Percentiles rank a stretch among this genome's conserved stretches.
These are phyloP conservation scores for Xylogone sp. DNA, from an alignment of 2,329 filamentous ascomycete species.

Conservation along the genomic window DNA sequence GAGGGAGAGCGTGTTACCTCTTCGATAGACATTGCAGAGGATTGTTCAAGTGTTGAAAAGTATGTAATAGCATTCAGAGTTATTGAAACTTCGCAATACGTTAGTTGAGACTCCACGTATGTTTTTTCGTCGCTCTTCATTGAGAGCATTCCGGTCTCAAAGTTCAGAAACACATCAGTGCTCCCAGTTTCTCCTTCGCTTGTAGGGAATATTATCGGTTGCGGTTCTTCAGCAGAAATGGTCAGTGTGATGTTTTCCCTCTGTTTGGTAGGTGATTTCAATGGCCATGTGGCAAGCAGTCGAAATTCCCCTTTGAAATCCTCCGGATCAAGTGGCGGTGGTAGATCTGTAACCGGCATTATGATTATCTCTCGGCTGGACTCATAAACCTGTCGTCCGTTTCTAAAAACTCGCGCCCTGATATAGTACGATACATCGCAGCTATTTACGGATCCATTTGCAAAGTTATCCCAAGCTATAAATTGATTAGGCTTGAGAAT, in stretches of 20 bases:
- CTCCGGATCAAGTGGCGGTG: conserved; percentile 1
- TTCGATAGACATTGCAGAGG: background rate
- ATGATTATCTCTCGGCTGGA: conserved; percentile 1
- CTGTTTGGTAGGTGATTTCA: background rate
- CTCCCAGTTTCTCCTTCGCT: conserved; percentile 1
- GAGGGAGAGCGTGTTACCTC: background rate
- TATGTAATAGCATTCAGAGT: conserved; percentile 1
- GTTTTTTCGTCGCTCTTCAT: background rate
- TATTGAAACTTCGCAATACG: conserved; percentile 1
- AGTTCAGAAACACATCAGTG: conserved; percentile 1
- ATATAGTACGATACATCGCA: conserved; percentile 2
- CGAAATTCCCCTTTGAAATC: conserved; percentile 3
- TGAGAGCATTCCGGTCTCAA: background rate
- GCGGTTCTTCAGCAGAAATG: background rate
- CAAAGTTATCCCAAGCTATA: background rate
- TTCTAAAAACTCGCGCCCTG: background rate
- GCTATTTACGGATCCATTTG: background rate
- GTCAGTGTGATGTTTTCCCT: background rate
- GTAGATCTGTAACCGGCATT: conserved; percentile 3
- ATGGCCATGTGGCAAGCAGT: background rate
- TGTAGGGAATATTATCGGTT: background rate
- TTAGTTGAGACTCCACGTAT: conserved; percentile 1
- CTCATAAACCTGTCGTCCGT: background rate
- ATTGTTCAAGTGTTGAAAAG: conserved; percentile 1
- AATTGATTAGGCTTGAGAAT: conserved; percentile 1